These are phyloP conservation scores for Musa itinerans DNA, from an alignment of 176 grass and related monocot genomes.

Conservation along the genomic window DNA sequence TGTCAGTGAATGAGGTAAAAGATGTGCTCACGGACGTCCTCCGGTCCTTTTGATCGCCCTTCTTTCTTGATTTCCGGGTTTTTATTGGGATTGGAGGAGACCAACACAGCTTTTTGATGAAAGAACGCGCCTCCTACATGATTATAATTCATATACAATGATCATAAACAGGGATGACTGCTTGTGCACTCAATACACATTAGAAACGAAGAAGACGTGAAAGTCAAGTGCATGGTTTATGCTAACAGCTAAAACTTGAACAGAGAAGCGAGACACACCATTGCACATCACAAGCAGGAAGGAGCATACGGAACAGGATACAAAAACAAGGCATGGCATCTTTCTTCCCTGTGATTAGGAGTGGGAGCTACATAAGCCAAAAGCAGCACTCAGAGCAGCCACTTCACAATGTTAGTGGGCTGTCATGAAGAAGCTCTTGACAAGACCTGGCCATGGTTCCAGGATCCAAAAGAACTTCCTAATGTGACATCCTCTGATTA, in stretches of 20 bases:
- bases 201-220: too few relatives aligned
- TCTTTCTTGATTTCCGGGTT: conserved; percentile 9
- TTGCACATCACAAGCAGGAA: too few relatives aligned
- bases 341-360: background rate
- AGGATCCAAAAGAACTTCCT: background rate
- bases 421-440: background rate
- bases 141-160: background rate
- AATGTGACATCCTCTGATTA: background rate
- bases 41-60: background rate
- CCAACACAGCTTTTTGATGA: background rate
- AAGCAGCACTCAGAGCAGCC: background rate
- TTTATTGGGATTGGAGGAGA: conserved; percentile 16
- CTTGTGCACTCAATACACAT: too few relatives aligned
- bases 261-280: too few relatives aligned
- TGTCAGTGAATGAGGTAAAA: conserved; percentile 14
- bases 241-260: too few relatives aligned
- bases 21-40: conserved; percentile 7
- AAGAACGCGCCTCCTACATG: background rate
- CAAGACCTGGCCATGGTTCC: background rate
- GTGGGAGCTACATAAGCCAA: background rate
- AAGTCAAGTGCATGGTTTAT: too few relatives aligned
- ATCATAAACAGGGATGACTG: background rate
- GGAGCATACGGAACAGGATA: too few relatives aligned
- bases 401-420: background rate
- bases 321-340: too few relatives aligned